These are phyloP conservation scores for Hibiscus trionum DNA, from an alignment of 345 rosid species.

Conservation along the genomic window DNA sequence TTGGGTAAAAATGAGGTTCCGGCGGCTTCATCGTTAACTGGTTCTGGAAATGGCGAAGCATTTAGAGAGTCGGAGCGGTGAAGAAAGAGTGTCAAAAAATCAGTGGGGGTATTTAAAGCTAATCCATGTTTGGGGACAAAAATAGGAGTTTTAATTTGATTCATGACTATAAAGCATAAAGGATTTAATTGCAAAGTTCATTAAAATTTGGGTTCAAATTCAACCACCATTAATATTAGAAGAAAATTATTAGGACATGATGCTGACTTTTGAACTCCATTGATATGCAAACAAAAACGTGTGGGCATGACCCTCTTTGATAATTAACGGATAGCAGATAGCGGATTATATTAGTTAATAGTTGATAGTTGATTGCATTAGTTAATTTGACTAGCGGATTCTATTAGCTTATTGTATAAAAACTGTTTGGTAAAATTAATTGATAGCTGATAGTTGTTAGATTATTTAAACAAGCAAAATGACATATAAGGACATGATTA, in stretches of 20 bases:
- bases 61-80: background rate
- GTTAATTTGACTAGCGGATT: too few relatives aligned
- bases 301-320: too few relatives aligned
- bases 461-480: too few relatives aligned
- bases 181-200: background rate
- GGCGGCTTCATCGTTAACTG: conserved; percentile 26
- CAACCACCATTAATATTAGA: background rate
- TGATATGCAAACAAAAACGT: conserved; percentile 3
- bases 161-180: background rate
- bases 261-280: background rate
- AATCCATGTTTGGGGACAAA: background rate
- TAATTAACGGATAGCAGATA: too few relatives aligned
- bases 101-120: background rate
- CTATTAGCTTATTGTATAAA: too few relatives aligned
- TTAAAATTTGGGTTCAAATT: background rate
- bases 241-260: background rate
- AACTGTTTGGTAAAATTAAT: too few relatives aligned
- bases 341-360: too few relatives aligned
- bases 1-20: background rate
- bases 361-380: too few relatives aligned
- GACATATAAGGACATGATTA: too few relatives aligned
- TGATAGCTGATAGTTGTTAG: too few relatives aligned
- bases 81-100: background rate
- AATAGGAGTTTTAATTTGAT: background rate
- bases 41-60: background rate